Evolutionary conservation across 2,329 filamentous ascomycete genomes (phyloP).

Genomic region (Phialophora tarda): DNA sequence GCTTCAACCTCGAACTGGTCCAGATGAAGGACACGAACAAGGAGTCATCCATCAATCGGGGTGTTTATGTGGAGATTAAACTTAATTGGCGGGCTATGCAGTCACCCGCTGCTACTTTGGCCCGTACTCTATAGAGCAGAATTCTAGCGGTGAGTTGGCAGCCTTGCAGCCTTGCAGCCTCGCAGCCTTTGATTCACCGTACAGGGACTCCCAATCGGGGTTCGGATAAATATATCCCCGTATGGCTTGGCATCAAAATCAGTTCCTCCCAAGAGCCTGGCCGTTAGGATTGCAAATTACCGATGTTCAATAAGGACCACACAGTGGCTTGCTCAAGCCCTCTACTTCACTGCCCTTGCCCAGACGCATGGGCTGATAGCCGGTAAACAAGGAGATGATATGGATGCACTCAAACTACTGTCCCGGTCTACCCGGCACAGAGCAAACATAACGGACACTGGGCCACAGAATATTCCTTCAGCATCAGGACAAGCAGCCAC

Average conservation of each 20-base stretch:
- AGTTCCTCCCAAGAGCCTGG: not conserved
- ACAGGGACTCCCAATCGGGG: too few relatives aligned
- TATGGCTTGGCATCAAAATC: conserved; percentile 11
- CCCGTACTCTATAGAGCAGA: too few relatives aligned
- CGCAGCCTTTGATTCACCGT: not conserved
- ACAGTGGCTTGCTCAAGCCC: not conserved
- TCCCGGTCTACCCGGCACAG: conserved; percentile 54
- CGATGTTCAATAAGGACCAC: not conserved
- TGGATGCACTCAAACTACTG: conserved; percentile 55
- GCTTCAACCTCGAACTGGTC: not conserved
- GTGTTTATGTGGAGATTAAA: not conserved
- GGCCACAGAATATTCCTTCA: conserved; percentile 47
- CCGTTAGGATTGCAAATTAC: not conserved
- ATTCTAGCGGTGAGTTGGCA: not conserved
- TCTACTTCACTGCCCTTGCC: not conserved
- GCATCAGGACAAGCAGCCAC: conserved; percentile 47
- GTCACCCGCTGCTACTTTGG: not conserved
- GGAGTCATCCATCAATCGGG: not conserved
- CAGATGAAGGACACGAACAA: not conserved
- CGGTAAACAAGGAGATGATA: conserved; percentile 31
- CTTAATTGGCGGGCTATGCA: not conserved
- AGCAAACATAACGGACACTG: conserved; percentile 40
- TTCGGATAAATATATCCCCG: not conserved
- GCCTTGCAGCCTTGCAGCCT: not conserved
- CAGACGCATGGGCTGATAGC: not conserved